Base-by-base conservation (phyloP, 768 basidiomycete genomes). In the Suillus bovinus region DNA sequence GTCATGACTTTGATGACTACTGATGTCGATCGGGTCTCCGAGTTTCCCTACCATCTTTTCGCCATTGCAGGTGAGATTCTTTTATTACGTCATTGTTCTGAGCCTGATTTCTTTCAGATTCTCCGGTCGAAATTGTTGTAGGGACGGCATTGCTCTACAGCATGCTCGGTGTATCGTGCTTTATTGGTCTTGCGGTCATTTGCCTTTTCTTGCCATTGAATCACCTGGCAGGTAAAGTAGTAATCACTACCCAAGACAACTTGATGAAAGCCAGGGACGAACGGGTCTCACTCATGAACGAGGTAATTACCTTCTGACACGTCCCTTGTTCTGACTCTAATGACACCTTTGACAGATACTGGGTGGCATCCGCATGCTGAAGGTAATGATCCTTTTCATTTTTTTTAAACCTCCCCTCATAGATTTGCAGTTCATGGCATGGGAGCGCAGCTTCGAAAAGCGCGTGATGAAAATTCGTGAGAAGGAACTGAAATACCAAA, bases 1-100 rank as follows among this genome's bases (percentile, higher is more conserved):
- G 87, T 97, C 68, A 95, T 96, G 94, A 96, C 92, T 3, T 83
- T 96, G 33, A 95, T 96, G 91, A 96, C 94, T 7, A 94, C 93
- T 6, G 94, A 97, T 67, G 93, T 95, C 33, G 93, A 96, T 72
- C 84, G 94, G 60, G 88, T 96, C 64, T 86, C 89, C 72, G 92
- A 96, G 57, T 92, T 96, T 69, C 77, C 86, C 1, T 91, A 86
- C 86, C 89, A 93, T 71, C 66, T 89, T 58, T 93, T 90, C 70
- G 79, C 88, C 1, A 81, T 93, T 42, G 80, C 93, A 59, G 89
- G 90, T 88, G 64, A 55, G 83, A 69, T 17, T 22, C 53, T 16
- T 36, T 24, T 10, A 36, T 42, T 14, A 16, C 6, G 14, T 2
- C 27, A 31, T 36, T 39, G 9, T 41, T 34, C 5, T 41, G 60